Evolutionary conservation across 2,329 filamentous ascomycete genomes (phyloP), one percentile per base, ranked within the genome.

Genomic region (Alternaria angustiovoidea): DNA sequence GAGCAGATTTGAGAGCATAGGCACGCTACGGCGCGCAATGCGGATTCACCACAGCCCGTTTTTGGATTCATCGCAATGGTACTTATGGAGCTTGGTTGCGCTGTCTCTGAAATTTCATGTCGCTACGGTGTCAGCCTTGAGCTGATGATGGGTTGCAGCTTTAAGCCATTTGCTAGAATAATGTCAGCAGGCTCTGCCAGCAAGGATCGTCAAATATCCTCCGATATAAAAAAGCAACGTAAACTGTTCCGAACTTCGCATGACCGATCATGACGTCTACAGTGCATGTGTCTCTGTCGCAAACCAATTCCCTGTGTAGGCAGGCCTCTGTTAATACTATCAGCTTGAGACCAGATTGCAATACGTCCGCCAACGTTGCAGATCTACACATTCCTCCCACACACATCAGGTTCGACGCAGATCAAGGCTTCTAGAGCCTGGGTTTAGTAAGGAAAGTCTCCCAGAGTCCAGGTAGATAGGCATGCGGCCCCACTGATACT

Each of bases 1-100:
- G 61, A 63, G 65, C 63, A 64, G 46, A 53, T 64, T 66, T 64
- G 61, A 62, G 58, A 43, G 36, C 32, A 44, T 61, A 63, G 46
- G 49, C 32, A 16, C 48, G 43, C 32, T 26, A 58, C 48, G 54
- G 60, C 43, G 28, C 38, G 42, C 49, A 14, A 36, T 36, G 43
- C 43, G 30, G 22, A 22, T 38, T 26, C 2, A 39, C n/a, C 7
- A 9, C 9, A 36, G 20, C 7, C 38, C 11, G 9, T 39, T 24
- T 32, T 38, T 16, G 18, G 18, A 4, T 5, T 44, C 24, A 22
- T 46, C 41, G 30, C 30, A 12, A 24, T 7, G 22, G 24, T 52
- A 38, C 16, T 18, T 41, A 32, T 12, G 12, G 54, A 46, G 38
- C 30, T 44, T 32, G 34, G n/a, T 42, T 53, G 56, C 34, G 34